Evolutionary conservation across 345 rosid genomes (phyloP).

Genomic region (Euphorbia tirucalli): DNA sequence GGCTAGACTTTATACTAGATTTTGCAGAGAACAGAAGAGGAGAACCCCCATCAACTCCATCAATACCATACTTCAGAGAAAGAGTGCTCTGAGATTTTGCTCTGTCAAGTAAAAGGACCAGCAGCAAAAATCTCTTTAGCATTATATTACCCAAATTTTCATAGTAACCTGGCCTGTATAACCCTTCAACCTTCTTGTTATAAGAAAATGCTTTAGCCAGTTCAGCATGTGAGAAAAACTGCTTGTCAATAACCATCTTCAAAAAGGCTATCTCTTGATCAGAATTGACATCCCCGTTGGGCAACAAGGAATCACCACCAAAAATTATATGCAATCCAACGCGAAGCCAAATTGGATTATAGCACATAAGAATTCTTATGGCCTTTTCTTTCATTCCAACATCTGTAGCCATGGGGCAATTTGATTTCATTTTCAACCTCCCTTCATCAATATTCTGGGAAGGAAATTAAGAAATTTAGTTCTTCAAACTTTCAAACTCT

Average conservation of each 20-base stretch:
- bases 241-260: slow-evolving; percentile 78
- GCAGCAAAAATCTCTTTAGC: slow-evolving; percentile 80
- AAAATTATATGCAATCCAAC: slow-evolving; percentile 66
- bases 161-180: slow-evolving; percentile 90
- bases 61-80: slow-evolving; percentile 79
- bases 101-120: slow-evolving; percentile 75
- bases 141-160: slow-evolving; percentile 74
- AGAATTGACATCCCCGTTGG: slow-evolving; percentile 42
- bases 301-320: slow-evolving; percentile 81
- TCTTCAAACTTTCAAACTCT: neutral
- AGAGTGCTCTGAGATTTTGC: slow-evolving; percentile 72
- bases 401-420: slow-evolving; percentile 90
- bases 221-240: slow-evolving; percentile 65
- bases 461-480: slow-evolving; percentile 13
- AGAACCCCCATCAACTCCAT: slow-evolving; percentile 93
- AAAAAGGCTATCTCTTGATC: slow-evolving; percentile 61
- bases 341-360: slow-evolving; percentile 83
- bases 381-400: slow-evolving; percentile 85
- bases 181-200: slow-evolving; percentile 90
- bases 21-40: slow-evolving; percentile 60
- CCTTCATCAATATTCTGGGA: slow-evolving; percentile 84
- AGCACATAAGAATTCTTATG: slow-evolving; percentile 53
- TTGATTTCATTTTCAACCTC: slow-evolving; percentile 77
- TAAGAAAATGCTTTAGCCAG: slow-evolving; percentile 76
- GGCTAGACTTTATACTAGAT: slow-evolving; percentile 72